phyloP scores from a whole-genome alignment of 306 rosid species.

The Prunus armeniaca region DNA sequence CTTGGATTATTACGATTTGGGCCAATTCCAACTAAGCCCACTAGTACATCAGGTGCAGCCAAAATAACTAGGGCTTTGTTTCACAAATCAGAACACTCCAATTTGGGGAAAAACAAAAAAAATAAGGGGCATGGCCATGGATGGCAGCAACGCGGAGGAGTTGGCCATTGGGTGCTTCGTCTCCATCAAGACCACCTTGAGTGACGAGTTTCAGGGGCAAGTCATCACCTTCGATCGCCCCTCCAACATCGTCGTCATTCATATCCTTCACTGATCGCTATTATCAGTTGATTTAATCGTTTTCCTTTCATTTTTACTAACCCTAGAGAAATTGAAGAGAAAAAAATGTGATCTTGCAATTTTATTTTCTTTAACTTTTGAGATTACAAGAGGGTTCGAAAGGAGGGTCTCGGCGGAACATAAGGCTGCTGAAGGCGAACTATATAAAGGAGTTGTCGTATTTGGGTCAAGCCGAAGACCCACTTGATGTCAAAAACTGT shows the following conservation, averaged over 20 bases:
- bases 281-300: neutral
- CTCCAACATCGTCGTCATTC: conserved; percentile 85
- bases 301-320: neutral
- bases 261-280: conserved; percentile 35
- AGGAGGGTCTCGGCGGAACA: conserved; percentile 59
- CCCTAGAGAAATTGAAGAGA: conserved; percentile 13
- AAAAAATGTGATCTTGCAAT: neutral
- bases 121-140: conserved; percentile 43
- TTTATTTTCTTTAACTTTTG: conserved; percentile 15
- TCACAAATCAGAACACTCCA: neutral
- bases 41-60: neutral
- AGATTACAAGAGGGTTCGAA: conserved; percentile 57
- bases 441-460: conserved; percentile 71
- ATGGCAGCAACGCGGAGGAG: conserved; percentile 59
- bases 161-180: conserved; percentile 71
- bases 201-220: conserved; percentile 85
- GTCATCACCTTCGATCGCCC: conserved; percentile 79
- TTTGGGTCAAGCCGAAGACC: conserved; percentile 68
- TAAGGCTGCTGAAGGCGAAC: conserved; percentile 69
- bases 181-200: conserved; percentile 75
- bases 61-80: neutral
- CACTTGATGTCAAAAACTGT: conserved; percentile 63
- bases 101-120: conserved; percentile 16
- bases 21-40: neutral
- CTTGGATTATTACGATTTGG: neutral